phyloP scores from a whole-genome alignment of 306 rosid species.

The Glycine tomentella region DNA sequence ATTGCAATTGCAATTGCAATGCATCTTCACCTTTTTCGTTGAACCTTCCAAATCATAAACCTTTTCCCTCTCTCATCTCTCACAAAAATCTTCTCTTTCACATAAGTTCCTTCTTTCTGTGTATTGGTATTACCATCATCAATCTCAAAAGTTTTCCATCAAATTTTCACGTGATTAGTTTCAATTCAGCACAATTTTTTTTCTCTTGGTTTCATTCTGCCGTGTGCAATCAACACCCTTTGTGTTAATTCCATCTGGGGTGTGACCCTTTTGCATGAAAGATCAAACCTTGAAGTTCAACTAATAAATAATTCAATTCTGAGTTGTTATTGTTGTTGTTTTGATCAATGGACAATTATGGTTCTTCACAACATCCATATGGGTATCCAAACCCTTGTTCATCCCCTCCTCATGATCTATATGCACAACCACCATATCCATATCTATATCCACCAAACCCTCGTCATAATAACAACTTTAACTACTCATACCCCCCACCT shows the following conservation, averaged over 20 bases:
- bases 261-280: constrained; percentile 9
- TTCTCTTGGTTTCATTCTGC: not conserved
- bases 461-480: constrained; percentile 29
- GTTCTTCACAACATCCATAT: constrained; percentile 49
- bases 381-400: constrained; percentile 48
- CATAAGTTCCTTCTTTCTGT: constrained; percentile 24
- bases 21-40: constrained; percentile 11
- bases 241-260: constrained; percentile 16
- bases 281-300: constrained; percentile 23
- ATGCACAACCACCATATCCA: constrained; percentile 31
- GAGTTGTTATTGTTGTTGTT: not conserved
- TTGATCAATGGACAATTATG: constrained; percentile 52
- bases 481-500: constrained; percentile 55
- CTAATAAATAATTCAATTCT: constrained; percentile 22
- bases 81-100: constrained; percentile 16
- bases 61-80: constrained; percentile 1
- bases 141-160: not conserved
- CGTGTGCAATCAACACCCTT: not conserved
- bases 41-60: constrained; percentile 36
- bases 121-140: not conserved
- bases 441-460: constrained; percentile 40
- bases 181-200: not conserved
- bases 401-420: constrained; percentile 51
- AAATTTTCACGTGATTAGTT: not conserved
- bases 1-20: too few relatives aligned